Evolutionary conservation across 768 basidiomycete species (phyloP).

Genomic region (Podaxis rugospora): DNA sequence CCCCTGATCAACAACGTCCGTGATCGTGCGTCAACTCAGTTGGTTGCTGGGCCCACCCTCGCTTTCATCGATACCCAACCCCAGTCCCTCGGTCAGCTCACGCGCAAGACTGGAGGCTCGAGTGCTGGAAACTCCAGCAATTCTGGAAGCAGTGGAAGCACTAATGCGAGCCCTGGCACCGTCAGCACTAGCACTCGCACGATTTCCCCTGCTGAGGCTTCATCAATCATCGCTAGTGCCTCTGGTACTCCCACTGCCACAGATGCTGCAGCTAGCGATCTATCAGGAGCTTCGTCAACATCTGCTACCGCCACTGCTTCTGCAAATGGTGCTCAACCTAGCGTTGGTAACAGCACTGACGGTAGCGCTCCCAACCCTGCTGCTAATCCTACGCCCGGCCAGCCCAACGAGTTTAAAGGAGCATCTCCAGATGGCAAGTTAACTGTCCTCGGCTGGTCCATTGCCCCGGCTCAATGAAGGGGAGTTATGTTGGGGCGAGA

Average conservation of each 20-base stretch:
- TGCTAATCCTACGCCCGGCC: conserved; percentile 19
- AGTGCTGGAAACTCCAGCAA: conserved; percentile 5
- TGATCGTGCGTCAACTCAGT: conserved; percentile 46
- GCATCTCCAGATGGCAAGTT: conserved; percentile 34
- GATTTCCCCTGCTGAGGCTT: conserved; percentile 30
- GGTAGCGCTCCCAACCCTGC: conserved; percentile 15
- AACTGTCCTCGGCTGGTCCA: conserved; percentile 43
- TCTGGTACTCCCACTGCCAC: conserved; percentile 16
- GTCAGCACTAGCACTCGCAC: conserved; percentile 20
- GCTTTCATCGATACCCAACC: conserved; percentile 60
- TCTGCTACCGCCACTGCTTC: conserved; percentile 18
- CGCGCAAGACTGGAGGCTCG: conserved; percentile 21
- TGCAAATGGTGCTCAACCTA: conserved; percentile 18
- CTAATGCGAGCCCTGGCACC: conserved; percentile 24
- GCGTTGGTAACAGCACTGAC: conserved; percentile 15
- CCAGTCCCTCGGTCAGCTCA: conserved; percentile 46
- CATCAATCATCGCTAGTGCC: conserved; percentile 28
- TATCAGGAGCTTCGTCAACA: conserved; percentile 11
- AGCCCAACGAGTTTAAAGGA: conserved; percentile 40
- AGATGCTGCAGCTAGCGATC: conserved; percentile 19
- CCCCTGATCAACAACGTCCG: conserved; percentile 60
- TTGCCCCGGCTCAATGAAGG: conserved; percentile 1
- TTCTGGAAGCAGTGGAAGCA: conserved; percentile 8
- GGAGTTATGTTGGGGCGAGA: not conserved
- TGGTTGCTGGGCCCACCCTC: conserved; percentile 70